These are phyloP conservation scores for Fusarium sp. DNA, from an alignment of 2,329 filamentous ascomycete species.

Conservation along the genomic window DNA sequence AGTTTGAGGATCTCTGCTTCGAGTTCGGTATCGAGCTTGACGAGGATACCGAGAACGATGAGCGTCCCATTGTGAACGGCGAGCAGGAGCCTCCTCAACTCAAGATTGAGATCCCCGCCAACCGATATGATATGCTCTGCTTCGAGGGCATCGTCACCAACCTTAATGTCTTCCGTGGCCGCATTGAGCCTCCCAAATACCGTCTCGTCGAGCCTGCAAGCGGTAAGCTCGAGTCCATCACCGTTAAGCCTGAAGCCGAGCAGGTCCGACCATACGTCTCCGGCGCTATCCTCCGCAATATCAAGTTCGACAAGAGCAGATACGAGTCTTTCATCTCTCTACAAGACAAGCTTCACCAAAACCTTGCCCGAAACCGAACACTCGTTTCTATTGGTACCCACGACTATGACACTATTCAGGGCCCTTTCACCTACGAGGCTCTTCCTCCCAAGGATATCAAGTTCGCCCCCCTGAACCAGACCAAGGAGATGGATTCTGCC, in stretches of 20 bases:
- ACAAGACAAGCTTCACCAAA: conserved; percentile 98
- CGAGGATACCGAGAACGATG: conserved; percentile 86
- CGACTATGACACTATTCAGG: conserved; percentile 91
- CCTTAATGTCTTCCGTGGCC: conserved; percentile 92
- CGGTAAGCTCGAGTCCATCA: conserved; percentile 82
- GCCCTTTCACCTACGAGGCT: conserved; percentile 97
- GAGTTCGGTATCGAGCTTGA: conserved; percentile 98
- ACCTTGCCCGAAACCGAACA: conserved; percentile 91
- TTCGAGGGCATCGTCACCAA: conserved; percentile 97
- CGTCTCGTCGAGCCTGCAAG: conserved; percentile 76
- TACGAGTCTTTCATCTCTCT: conserved; percentile 98
- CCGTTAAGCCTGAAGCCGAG: conserved; percentile 78
- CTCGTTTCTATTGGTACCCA: conserved; percentile 98
- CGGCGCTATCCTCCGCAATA: conserved; percentile 86
- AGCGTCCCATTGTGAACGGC: conserved; percentile 79
- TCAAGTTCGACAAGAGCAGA: conserved; percentile 89
- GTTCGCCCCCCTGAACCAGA: conserved; percentile 92
- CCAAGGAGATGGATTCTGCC: conserved; percentile 84
- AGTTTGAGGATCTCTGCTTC: conserved; percentile 98
- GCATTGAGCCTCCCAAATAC: conserved; percentile 81
- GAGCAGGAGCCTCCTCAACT: conserved; percentile 90
- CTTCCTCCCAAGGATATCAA: conserved; percentile 90
- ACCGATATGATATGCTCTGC: conserved; percentile 94
- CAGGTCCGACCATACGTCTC: conserved; percentile 89
- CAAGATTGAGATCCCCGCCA: conserved; percentile 98